These are phyloP conservation scores for Neopestalotiopsis clavispora DNA, from an alignment of 2,329 filamentous ascomycete genomes.

Conservation along the genomic window DNA sequence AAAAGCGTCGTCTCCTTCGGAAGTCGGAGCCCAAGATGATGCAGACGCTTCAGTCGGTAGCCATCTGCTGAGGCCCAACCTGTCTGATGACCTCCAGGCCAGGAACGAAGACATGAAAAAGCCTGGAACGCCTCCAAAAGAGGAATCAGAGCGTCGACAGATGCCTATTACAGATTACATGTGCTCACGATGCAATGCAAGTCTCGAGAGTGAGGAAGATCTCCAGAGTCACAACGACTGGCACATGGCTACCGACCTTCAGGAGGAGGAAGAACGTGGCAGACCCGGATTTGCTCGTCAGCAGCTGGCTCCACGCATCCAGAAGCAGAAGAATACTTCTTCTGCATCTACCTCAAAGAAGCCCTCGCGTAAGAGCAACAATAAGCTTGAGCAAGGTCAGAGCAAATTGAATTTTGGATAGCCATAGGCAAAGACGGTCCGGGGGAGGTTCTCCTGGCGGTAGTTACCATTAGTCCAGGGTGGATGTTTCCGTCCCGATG, in stretches of 20 bases:
- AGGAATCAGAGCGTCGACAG: slow-evolving; percentile 36
- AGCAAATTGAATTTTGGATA: slow-evolving; percentile 65
- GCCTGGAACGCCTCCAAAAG: slow-evolving; percentile 24
- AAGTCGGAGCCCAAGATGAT: slow-evolving; percentile 32
- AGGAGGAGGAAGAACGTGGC: slow-evolving; percentile 66
- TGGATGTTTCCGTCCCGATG: slow-evolving; percentile 20
- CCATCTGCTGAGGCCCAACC: slow-evolving; percentile 21
- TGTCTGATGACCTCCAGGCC: slow-evolving; percentile 9
- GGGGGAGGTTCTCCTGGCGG: slow-evolving; percentile 15
- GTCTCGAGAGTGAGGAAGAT: slow-evolving; percentile 61
- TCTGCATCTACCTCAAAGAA: slow-evolving; percentile 46
- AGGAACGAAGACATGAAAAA: slow-evolving; percentile 4
- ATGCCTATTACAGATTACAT: slow-evolving; percentile 42
- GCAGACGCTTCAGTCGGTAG: slow-evolving; percentile 25
- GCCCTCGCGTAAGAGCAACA: slow-evolving; percentile 36
- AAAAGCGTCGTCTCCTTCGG: slow-evolving; percentile 34
- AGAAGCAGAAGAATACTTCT: slow-evolving; percentile 36
- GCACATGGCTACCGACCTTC: slow-evolving; percentile 90
- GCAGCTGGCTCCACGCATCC: slow-evolving; percentile 37
- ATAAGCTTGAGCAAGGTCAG: slow-evolving; percentile 61
- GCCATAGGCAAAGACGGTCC: slow-evolving; percentile 27
- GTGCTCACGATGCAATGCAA: slow-evolving; percentile 70
- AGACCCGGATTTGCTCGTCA: slow-evolving; percentile 48
- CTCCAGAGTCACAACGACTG: slow-evolving; percentile 85
- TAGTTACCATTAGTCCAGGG: slow-evolving; percentile 20